A percentile compares a stretch with the other conserved stretches of the same genome.
Conservation (phyloP, 116 monocot genomes). For the Cymodocea nodosa region DNA sequence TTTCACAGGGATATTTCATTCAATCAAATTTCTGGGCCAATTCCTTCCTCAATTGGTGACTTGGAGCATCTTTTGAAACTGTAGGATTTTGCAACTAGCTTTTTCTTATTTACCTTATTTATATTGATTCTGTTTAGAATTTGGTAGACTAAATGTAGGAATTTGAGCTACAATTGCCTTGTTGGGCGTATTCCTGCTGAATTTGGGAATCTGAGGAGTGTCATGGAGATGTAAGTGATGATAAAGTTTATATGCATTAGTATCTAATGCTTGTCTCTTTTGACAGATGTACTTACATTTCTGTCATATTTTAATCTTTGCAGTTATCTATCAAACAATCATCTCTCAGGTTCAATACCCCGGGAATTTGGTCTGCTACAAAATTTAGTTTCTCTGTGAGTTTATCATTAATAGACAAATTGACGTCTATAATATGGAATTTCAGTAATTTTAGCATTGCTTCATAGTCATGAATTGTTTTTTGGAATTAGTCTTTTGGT, state of each 20-base stretch:
- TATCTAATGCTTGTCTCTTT: neutral
- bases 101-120: neutral
- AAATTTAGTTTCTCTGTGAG: conserved; percentile 54
- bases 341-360: conserved; percentile 51
- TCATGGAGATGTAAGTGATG: conserved; percentile 74
- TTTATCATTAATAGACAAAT: neutral
- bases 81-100: conserved; percentile 21
- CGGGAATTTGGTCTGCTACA: conserved; percentile 80
- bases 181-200: conserved; percentile 66
- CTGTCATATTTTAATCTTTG: neutral
- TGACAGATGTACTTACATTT: neutral
- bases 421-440: neutral
- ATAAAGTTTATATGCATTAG: neutral
- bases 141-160: conserved; percentile 20
- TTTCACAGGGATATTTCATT: conserved; percentile 56
- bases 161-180: conserved; percentile 72
- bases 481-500: too few species aligned
- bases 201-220: conserved; percentile 87
- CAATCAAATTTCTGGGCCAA: conserved; percentile 65
- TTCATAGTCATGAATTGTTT: neutral
- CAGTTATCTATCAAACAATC: conserved; percentile 78
- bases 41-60: conserved; percentile 80
- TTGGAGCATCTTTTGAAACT: conserved; percentile 93
- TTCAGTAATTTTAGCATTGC: neutral
- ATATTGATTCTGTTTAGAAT: neutral